Conservation (phyloP, 176 grass and related monocot species). For the Phoenix roebelenii region DNA sequence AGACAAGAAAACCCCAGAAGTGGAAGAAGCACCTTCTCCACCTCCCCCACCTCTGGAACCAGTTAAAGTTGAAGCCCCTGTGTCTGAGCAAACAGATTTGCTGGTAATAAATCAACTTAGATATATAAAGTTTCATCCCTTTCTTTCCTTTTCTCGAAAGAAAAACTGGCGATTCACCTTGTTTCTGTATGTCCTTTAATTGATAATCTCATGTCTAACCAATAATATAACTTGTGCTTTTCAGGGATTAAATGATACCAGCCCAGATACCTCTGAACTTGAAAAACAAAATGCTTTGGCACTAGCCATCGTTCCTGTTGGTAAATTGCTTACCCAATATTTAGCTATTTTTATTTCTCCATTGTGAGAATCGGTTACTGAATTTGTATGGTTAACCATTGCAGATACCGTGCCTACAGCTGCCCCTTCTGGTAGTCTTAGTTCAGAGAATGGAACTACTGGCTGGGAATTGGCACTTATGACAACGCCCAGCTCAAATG, state of each 20-base stretch:
- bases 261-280: constrained; percentile 34
- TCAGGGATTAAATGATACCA: constrained; percentile 52
- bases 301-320: constrained; percentile 64
- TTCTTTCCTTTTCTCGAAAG: too few relatives aligned
- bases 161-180: too few relatives aligned
- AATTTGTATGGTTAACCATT: background rate
- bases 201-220: background rate
- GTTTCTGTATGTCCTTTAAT: background rate
- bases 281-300: constrained; percentile 61
- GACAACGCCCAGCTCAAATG: constrained; percentile 48
- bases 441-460: constrained; percentile 37
- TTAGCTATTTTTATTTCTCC: background rate
- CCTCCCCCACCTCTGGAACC: constrained; percentile 38
- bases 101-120: constrained; percentile 34
- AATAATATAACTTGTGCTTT: constrained; percentile 11
- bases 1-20: constrained; percentile 51
- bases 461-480: constrained; percentile 87
- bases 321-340: constrained; percentile 23
- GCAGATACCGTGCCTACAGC: constrained; percentile 44
- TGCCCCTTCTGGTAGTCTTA: constrained; percentile 30
- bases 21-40: constrained; percentile 34
- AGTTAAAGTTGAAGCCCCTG: constrained; percentile 30
- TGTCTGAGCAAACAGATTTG: constrained; percentile 48
- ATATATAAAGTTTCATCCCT: too few relatives aligned
- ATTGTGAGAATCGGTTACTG: too few relatives aligned